These are phyloP conservation scores for Kwoniella sp. DNA, from an alignment of 768 basidiomycete species.

Conservation along the genomic window DNA sequence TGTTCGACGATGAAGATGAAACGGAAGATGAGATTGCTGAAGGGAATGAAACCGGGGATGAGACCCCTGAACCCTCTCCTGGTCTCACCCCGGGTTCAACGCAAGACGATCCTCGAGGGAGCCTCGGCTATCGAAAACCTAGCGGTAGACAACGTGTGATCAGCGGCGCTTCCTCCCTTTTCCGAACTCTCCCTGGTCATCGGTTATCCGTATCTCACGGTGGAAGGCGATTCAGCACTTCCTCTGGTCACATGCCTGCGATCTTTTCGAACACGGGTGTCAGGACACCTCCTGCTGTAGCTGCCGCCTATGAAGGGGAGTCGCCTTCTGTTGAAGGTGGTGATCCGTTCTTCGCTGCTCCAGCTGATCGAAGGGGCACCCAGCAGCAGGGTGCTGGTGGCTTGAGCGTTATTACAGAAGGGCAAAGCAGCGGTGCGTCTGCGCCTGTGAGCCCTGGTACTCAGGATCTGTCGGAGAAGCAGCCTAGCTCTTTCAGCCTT, in stretches of 20 bases:
- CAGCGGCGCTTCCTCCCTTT: constrained; percentile 24
- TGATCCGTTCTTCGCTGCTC: constrained; percentile 47
- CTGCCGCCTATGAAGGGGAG: constrained; percentile 43
- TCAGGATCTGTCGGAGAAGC: constrained; percentile 60
- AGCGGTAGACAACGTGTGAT: constrained; percentile 20
- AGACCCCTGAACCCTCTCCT: constrained; percentile 35
- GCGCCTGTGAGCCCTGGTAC: constrained; percentile 5
- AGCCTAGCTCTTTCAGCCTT: constrained; percentile 66
- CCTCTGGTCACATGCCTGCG: constrained; percentile 62
- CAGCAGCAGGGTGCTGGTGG: constrained; percentile 27
- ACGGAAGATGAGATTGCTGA: constrained; percentile 62
- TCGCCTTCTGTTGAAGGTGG: constrained; percentile 25
- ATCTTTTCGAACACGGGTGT: constrained; percentile 86
- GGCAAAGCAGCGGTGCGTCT: constrained; percentile 10
- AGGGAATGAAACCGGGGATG: constrained; percentile 50
- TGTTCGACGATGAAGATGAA: constrained; percentile 68
- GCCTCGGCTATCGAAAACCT: constrained; percentile 3
- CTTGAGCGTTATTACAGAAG: constrained; percentile 48
- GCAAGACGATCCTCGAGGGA: constrained; percentile 3
- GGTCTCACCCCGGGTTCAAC: constrained; percentile 34
- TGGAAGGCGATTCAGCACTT: constrained; percentile 46
- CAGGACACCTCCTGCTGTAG: constrained; percentile 71
- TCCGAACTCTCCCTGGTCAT: constrained; percentile 30
- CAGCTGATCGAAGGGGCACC: constrained; percentile 12
- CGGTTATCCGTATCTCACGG: constrained; percentile 41